Evolutionary conservation across 2,329 filamentous ascomycete species (phyloP).

Genomic region (Nemania sp.): DNA sequence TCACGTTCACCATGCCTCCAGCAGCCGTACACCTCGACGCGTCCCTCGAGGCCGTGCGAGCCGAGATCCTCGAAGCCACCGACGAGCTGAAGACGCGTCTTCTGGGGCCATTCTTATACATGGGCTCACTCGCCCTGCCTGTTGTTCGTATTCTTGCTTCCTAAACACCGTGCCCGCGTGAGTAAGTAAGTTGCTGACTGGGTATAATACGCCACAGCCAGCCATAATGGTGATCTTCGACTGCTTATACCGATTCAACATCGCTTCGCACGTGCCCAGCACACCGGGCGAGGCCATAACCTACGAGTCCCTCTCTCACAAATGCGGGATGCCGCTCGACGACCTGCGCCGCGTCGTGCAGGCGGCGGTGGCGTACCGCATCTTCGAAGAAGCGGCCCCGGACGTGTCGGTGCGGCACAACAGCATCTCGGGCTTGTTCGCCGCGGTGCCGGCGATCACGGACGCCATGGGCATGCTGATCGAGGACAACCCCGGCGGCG

Average conservation of each 20-base stretch:
- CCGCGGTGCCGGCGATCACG: slow-evolving; percentile 18
- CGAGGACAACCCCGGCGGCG: slow-evolving; percentile 29
- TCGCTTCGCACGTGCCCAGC: slow-evolving; percentile 30
- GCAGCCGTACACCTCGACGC: slow-evolving; percentile 7
- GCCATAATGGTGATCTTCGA: slow-evolving; percentile 26
- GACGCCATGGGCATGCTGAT: slow-evolving; percentile 27
- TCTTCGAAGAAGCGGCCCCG: slow-evolving; percentile 34
- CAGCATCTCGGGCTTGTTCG: slow-evolving; percentile 26
- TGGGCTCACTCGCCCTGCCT: slow-evolving; percentile 20
- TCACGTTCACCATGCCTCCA: slow-evolving; percentile 26
- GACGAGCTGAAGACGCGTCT: slow-evolving; percentile 33
- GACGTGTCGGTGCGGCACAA: slow-evolving; percentile 34
- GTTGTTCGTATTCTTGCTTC: slow-evolving; percentile 19
- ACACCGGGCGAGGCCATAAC: slow-evolving; percentile 18
- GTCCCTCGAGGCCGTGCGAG: slow-evolving; percentile 21
- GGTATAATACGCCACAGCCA: slow-evolving; percentile 21
- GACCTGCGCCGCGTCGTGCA: slow-evolving; percentile 34
- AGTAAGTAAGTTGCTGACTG: no score
- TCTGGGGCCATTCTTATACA: slow-evolving; percentile 29
- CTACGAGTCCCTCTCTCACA: slow-evolving; percentile 13
- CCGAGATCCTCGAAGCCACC: slow-evolving; percentile 30
- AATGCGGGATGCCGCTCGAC: slow-evolving; percentile 27
- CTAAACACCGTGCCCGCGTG: background rate
- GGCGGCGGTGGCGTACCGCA: slow-evolving; percentile 30
- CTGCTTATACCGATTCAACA: slow-evolving; percentile 30